Base-by-base conservation (phyloP, 441 rosid genomes). In the Macaranga tanarius region DNA sequence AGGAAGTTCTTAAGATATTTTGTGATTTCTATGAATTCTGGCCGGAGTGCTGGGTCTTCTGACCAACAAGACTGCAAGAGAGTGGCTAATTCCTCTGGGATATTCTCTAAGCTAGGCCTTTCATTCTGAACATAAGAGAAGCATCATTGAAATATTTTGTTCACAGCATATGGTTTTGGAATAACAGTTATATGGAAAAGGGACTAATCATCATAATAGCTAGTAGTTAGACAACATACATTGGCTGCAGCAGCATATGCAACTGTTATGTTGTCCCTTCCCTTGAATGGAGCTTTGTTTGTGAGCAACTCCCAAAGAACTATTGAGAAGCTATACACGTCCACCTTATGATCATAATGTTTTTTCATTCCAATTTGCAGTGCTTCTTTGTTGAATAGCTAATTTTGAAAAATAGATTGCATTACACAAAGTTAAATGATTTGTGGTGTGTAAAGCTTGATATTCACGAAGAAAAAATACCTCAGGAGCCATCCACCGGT, bases 401-500 rank as follows among this genome's bases (percentile, higher is more conserved):
- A 79, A 23, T 67, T 67, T 67, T 44, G 11, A 20, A 63, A 38
- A 44, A 47, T 2, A 51, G 57, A 69, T 56, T 60, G 10, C 72
- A 77, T 67, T 61, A 72, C 55, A 73, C 9, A 65, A 9, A 10
- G 51, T 34, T 19, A 45, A 54, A 56, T 63, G 26, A 75, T 22
- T n/a, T n/a, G 51, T 34, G 17, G 25, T 42, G 26, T 26, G 45
- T 10, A 48, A 34, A 20, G 17, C 38, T 9, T 15, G 40, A 57
- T n/a, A 60, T 48, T 0, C 52, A 40, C 65, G 45, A 73, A 73
- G 16, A 6, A 13, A 65, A 31, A 23, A 60, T 73, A 91, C 92
- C 89, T 86, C 93, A 1, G 94, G 94, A 75, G 96, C 96, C 96
- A 91, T 91, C 88, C 89, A 91, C 66, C 87, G 82, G 73, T 85